phyloP scores from a whole-genome alignment of 768 basidiomycete species.

The Phanerodontia chrysosporium region DNA sequence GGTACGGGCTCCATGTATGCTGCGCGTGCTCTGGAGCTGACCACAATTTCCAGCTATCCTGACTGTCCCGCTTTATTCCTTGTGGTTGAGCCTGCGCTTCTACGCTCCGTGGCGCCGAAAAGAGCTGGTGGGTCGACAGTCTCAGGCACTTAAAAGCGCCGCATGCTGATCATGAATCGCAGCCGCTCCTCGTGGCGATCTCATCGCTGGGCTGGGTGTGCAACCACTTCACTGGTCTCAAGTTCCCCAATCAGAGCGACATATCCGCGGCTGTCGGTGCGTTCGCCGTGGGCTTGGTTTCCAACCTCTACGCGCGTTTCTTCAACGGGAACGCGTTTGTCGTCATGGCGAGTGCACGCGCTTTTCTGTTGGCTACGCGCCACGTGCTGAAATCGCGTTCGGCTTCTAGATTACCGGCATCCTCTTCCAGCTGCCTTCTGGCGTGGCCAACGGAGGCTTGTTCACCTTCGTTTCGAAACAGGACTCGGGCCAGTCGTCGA shows the following conservation, averaged over 20 bases:
- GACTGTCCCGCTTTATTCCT: constrained; percentile 65
- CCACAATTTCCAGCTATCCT: constrained; percentile 48
- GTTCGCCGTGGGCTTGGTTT: constrained; percentile 75
- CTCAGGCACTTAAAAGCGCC: background rate
- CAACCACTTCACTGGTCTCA: constrained; percentile 63
- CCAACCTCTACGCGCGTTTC: constrained; percentile 74
- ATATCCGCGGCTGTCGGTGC: constrained; percentile 78
- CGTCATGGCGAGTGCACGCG: constrained; percentile 55
- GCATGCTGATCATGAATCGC: background rate
- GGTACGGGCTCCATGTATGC: constrained; percentile 36
- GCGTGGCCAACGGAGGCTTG: constrained; percentile 75
- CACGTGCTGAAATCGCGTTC: no score
- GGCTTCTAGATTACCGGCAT: constrained; percentile 60
- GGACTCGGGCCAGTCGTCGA: constrained; percentile 41
- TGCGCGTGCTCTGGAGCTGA: background rate
- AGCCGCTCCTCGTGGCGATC: constrained; percentile 54
- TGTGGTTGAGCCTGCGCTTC: constrained; percentile 63
- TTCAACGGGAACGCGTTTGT: constrained; percentile 75
- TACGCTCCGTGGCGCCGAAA: constrained; percentile 53
- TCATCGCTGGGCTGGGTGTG: constrained; percentile 72
- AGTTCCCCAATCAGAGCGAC: constrained; percentile 67
- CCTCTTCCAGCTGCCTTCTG: constrained; percentile 81
- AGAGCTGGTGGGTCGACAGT: constrained; percentile 44
- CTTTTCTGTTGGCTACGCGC: background rate
- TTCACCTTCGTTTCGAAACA: constrained; percentile 62